Conservation (phyloP, 202 grass and related monocot species). For the Zoysia matrella region DNA sequence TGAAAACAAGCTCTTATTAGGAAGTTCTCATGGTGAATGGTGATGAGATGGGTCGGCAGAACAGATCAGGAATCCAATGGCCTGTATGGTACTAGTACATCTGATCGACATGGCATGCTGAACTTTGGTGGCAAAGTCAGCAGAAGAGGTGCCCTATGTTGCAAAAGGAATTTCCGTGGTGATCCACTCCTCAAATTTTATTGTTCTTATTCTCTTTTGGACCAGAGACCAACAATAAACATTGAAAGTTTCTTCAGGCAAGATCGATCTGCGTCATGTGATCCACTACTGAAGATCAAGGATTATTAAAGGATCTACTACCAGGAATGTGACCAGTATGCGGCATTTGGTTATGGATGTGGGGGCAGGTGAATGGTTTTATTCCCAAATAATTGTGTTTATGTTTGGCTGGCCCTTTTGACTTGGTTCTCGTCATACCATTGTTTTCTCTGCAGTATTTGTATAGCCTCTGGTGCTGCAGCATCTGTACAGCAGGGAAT, state of each 20-base stretch:
- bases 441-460: slow-evolving; percentile 31
- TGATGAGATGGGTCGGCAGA: slow-evolving; percentile 25
- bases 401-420: slow-evolving; percentile 43
- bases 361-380: slow-evolving; percentile 53
- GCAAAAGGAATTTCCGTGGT: slow-evolving; percentile 29
- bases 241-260: slow-evolving; percentile 33
- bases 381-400: slow-evolving; percentile 56
- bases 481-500: slow-evolving; percentile 38
- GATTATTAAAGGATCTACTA: slow-evolving; percentile 22
- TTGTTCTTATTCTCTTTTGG: slow-evolving; percentile 42
- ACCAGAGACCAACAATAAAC: slow-evolving; percentile 43
- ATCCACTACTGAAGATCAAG: slow-evolving; percentile 12
- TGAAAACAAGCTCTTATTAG: background rate
- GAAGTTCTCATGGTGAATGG: slow-evolving; percentile 16
- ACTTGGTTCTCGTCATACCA: slow-evolving; percentile 27
- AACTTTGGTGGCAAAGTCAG: slow-evolving; percentile 47
- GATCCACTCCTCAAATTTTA: slow-evolving; percentile 33
- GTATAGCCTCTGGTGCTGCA: slow-evolving; percentile 23
- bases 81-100: background rate
- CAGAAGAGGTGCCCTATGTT: slow-evolving; percentile 42
- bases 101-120: slow-evolving; percentile 20
- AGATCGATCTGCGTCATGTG: slow-evolving; percentile 29
- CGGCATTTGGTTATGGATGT: slow-evolving; percentile 26
- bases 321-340: background rate
- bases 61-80: slow-evolving; percentile 18